Conservation (phyloP, 1,284 basidiomycete genomes). For the Moniliophthora roreri region DNA sequence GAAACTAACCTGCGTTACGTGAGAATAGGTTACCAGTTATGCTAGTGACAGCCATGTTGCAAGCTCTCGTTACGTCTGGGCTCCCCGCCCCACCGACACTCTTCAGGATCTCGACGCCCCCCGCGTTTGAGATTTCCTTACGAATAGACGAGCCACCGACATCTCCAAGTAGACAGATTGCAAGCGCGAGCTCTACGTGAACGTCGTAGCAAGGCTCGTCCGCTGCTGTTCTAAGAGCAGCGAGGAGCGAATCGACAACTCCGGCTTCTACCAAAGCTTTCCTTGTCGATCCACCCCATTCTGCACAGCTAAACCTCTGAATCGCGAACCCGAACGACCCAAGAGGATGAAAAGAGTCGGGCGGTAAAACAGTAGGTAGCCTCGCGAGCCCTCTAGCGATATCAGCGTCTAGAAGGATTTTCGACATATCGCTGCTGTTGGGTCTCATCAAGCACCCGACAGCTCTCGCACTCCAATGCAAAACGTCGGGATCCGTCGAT, state of each 20-base stretch:
- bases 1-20: slow-evolving; percentile 24
- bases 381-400: slow-evolving; percentile 25
- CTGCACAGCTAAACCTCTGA: slow-evolving; percentile 24
- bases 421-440: slow-evolving; percentile 25
- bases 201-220: slow-evolving; percentile 23
- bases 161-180: slow-evolving; percentile 25
- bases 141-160: slow-evolving; percentile 25
- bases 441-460: slow-evolving; percentile 28
- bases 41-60: slow-evolving; percentile 25
- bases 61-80: slow-evolving; percentile 24
- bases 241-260: slow-evolving; percentile 24
- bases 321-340: slow-evolving; percentile 25
- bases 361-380: slow-evolving; percentile 23
- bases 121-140: slow-evolving; percentile 27
- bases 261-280: slow-evolving; percentile 22
- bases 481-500: slow-evolving; percentile 20
- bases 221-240: slow-evolving; percentile 23
- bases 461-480: slow-evolving; percentile 23
- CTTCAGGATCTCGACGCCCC: slow-evolving; percentile 25
- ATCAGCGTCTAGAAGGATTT: slow-evolving; percentile 22
- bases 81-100: slow-evolving; percentile 15
- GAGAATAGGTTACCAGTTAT: slow-evolving; percentile 27
- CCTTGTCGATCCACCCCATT: slow-evolving; percentile 24
- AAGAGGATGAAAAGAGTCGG: slow-evolving; percentile 18
- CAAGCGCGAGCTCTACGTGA: slow-evolving; percentile 26